These are phyloP conservation scores for Pichia manshurica DNA, from an alignment of 805 yeast genomes.

Conservation along the genomic window DNA sequence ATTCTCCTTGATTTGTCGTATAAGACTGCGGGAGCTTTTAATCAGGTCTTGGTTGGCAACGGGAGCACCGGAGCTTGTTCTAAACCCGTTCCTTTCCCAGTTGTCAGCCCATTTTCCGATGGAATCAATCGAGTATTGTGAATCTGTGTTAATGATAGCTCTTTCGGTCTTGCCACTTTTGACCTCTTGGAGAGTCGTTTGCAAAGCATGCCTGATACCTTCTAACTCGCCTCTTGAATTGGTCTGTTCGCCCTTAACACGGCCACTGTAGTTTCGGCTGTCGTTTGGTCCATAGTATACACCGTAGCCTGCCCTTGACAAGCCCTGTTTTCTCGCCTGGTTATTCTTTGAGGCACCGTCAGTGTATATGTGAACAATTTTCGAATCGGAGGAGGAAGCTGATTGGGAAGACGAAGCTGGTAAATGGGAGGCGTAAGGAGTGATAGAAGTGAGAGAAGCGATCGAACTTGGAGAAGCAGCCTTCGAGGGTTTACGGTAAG, in stretches of 20 bases:
- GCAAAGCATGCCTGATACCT: conserved; percentile 58
- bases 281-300: conserved; percentile 59
- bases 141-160: conserved; percentile 59
- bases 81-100: conserved; percentile 59
- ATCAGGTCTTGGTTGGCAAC: conserved; percentile 54
- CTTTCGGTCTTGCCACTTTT: conserved; percentile 14
- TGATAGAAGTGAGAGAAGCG: too few relatives aligned
- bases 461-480: too few relatives aligned
- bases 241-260: conserved; percentile 53
- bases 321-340: conserved; percentile 36
- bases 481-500: background rate
- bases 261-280: conserved; percentile 48
- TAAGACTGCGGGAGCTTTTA: conserved; percentile 24
- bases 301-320: conserved; percentile 62
- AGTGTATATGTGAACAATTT: conserved; percentile 42
- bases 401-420: conserved; percentile 5
- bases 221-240: conserved; percentile 77
- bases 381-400: background rate
- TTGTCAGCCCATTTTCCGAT: conserved; percentile 50
- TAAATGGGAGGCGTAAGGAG: background rate
- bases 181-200: conserved; percentile 33
- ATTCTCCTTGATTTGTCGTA: conserved; percentile 32
- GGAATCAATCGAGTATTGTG: conserved; percentile 56
- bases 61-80: conserved; percentile 34
- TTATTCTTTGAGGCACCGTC: conserved; percentile 75